Evolutionary conservation across 768 basidiomycete species (phyloP), one percentile per base, ranked within the genome.

Genomic region (Crucibulum laeve): DNA sequence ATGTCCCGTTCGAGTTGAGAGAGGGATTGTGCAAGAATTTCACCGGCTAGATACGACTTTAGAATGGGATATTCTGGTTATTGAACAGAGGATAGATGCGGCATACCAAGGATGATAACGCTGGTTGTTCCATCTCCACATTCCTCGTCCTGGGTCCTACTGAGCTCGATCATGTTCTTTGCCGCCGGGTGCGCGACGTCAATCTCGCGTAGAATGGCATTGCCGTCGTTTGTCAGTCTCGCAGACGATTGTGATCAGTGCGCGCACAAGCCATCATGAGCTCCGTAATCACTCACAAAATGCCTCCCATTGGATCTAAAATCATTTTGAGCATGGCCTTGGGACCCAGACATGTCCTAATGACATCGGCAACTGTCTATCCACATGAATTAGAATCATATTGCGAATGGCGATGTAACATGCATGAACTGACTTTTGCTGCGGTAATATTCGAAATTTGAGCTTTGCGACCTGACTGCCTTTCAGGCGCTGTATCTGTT

Each of bases 251-350:
- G 32, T 26, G 32, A 46, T 32, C 35, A 49, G 32, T 47, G 42
- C 38, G 19, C 3, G 28, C 40, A 13, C 11, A 8, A 36, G 11
- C 8, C 35, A 19, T 10, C 11, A 36, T 13, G n/a, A 37, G 33
- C 44, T 21, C 15, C 45, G 40, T 40, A 17, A 25, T 38, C 7
- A 73, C 82, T 42, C 45, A 95, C 95, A 97, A 59, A 54, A 99
- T 98, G 42, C 96, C 96, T 41, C 96, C 96, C 96, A 99, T 98
- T 1, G 94, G 94, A 69, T 98, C 95, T 34, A 97, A 68, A 54
- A 98, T 96, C 96, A 99, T 98, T 76, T 98, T 99, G 41, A 98
- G 71, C 96, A 98, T 98, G 32, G 96, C 84, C 59, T 96, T 95
- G 1, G 95, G 95, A 1, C 94, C 96, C 25, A 98, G 65, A 77